Evolutionary conservation across 345 rosid species (phyloP).

Genomic region (Xanthoceras sorbifolium): DNA sequence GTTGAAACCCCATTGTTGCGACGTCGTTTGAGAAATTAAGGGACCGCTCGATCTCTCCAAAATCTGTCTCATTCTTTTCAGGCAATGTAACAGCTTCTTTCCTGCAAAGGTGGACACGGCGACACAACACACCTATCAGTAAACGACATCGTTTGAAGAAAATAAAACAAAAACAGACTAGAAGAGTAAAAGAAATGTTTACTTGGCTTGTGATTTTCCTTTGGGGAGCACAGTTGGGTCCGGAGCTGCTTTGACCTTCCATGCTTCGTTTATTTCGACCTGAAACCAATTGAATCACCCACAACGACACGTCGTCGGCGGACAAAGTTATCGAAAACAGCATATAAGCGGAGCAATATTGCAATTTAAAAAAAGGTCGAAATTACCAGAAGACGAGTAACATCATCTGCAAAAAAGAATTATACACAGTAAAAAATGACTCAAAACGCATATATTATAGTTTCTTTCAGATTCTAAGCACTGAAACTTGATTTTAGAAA

Average conservation of each 20-base stretch:
- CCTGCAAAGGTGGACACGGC: slow-evolving; percentile 44
- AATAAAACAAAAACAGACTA: background rate
- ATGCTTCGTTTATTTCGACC: slow-evolving; percentile 84
- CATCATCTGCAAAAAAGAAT: slow-evolving; percentile 64
- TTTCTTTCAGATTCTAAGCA: background rate
- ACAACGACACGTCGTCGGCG: background rate
- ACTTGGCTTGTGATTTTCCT: slow-evolving; percentile 75
- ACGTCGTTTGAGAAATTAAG: slow-evolving; percentile 38
- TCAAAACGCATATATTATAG: background rate
- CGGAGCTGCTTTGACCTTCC: slow-evolving; percentile 58
- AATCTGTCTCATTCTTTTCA: slow-evolving; percentile 54
- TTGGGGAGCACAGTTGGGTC: slow-evolving; percentile 75
- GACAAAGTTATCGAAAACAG: background rate
- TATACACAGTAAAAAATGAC: background rate
- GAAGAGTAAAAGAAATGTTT: slow-evolving; percentile 18
- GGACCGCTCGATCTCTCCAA: slow-evolving; percentile 56
- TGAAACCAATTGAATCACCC: slow-evolving; percentile 21
- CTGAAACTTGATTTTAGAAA: background rate
- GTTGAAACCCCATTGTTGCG: slow-evolving; percentile 55
- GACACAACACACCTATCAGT: background rate
- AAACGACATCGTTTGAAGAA: background rate
- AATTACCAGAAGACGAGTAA: slow-evolving; percentile 71
- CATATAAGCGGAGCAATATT: too few relatives aligned
- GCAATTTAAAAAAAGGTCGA: background rate
- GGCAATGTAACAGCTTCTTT: slow-evolving; percentile 77